Base-by-base conservation (phyloP, 768 basidiomycete genomes). In the Pleurotus eryngii region DNA sequence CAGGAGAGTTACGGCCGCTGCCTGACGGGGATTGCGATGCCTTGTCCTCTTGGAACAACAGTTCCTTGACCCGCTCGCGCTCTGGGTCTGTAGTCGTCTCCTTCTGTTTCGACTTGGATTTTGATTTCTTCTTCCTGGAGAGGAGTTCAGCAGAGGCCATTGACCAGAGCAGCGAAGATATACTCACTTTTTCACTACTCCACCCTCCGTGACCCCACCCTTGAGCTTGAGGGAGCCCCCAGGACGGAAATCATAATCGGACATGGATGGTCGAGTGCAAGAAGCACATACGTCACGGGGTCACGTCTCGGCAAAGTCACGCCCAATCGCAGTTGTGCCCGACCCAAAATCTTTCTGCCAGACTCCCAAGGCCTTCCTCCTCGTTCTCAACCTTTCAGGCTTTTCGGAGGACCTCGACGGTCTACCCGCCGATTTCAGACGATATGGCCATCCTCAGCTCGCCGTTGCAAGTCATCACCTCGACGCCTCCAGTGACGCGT, bases 161-260 rank as follows among this genome's bases (percentile, higher is more conserved):
- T 27, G 57, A 58, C 11, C 60, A 46, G 55, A 56, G 55, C 57
- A 62, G 49, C n/a, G 12, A 54, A 26, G 60, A 39, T 18, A 59
- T 24, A 57, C 84, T 61, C 62, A 92, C 92, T 93, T 94, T 72
- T 94, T 94, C 46, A 86, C 84, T 57, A 89, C 80, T 3, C 90
- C 89, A 57, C 89, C 91, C 62, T 90, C 91, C 24, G 77, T 76
- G 35, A 87, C 86, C 37, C 82, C 85, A n/a, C 89, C 84, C 75
- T 94, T 95, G 67, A 95, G 81, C 72, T 93, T 95, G 69, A 95
- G 88, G 63, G 90, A 86, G 68, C 93, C 92, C 48, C 91, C 89
- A 56, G 90, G 86, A 69, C 86, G 85, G 72, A 89, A 78, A 74
- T 89, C 84, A 72, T 95, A 95, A 71, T 90, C 90, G 57, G 87